These are phyloP conservation scores for Neolentinus lepideus DNA, from an alignment of 1,284 basidiomycete genomes.

Conservation along the genomic window DNA sequence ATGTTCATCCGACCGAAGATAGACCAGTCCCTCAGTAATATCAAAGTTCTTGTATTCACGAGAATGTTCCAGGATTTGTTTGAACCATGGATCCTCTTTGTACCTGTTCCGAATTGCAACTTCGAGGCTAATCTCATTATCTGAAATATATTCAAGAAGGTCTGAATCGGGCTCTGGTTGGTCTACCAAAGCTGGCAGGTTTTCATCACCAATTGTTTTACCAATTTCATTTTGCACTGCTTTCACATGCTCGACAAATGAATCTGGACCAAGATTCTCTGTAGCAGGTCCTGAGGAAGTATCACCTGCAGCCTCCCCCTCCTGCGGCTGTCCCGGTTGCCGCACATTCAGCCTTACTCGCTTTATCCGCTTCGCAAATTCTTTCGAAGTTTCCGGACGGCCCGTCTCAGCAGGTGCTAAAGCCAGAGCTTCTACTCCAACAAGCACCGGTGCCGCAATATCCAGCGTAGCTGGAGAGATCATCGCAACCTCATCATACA, in stretches of 20 bases:
- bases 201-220: no score
- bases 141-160: neutral
- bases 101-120: neutral
- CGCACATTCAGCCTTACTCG: constrained; percentile 1
- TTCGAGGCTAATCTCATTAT: neutral
- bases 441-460: neutral
- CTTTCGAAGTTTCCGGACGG: constrained; percentile 4
- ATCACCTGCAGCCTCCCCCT: neutral
- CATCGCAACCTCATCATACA: no score
- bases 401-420: constrained; percentile 2
- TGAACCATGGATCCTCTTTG: constrained; percentile 2
- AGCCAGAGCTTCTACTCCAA: neutral
- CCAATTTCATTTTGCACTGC: neutral
- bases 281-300: constrained; percentile 3
- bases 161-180: neutral
- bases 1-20: neutral
- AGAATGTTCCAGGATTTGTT: neutral
- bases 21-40: constrained; percentile 4
- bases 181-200: no score
- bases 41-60: constrained; percentile 8
- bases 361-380: constrained; percentile 6
- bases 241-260: neutral
- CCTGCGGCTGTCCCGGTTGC: constrained; percentile 1
- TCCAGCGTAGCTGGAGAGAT: neutral
- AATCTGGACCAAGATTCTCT: neutral